phyloP scores from a whole-genome alignment of 2,329 filamentous ascomycete species.

The Hypoxylon sp. region DNA sequence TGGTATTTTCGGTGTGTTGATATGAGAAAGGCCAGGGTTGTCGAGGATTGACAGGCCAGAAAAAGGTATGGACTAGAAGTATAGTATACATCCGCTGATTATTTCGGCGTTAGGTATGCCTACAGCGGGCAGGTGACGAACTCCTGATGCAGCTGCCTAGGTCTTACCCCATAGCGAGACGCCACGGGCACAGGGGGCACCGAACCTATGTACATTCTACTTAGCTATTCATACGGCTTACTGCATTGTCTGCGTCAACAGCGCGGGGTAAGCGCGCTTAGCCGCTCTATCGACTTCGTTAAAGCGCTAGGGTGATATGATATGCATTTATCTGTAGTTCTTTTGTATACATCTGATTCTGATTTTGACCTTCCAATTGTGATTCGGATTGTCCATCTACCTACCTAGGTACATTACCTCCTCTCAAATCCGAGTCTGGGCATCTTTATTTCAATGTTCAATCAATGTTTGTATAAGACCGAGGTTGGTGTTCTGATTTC shows the following conservation, averaged over 20 bases:
- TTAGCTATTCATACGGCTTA: neutral
- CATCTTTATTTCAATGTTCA: neutral
- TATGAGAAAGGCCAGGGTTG: neutral
- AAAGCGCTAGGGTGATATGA: neutral
- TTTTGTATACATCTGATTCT: neutral
- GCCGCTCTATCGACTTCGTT: neutral
- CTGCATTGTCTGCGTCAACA: slow-evolving; percentile 5
- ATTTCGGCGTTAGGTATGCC: slow-evolving; percentile 6
- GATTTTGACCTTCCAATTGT: slow-evolving; percentile 16
- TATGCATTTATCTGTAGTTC: slow-evolving; percentile 5
- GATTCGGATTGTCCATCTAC: slow-evolving; percentile 10
- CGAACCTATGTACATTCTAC: neutral
- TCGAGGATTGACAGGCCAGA: neutral
- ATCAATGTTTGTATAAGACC: neutral
- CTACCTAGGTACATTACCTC: neutral
- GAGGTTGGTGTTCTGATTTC: neutral
- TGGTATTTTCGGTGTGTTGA: slow-evolving; percentile 7
- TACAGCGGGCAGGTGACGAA: slow-evolving; percentile 18
- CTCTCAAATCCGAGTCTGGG: slow-evolving; percentile 9
- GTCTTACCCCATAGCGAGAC: slow-evolving; percentile 18
- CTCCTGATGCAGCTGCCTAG: slow-evolving; percentile 15
- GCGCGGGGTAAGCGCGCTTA: slow-evolving; percentile 26
- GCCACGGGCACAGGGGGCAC: neutral
- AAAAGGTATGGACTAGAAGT: neutral
- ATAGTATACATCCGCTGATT: neutral